phyloP scores from a whole-genome alignment of 371 early-diverging fungal species.

The Smittium culicis region DNA sequence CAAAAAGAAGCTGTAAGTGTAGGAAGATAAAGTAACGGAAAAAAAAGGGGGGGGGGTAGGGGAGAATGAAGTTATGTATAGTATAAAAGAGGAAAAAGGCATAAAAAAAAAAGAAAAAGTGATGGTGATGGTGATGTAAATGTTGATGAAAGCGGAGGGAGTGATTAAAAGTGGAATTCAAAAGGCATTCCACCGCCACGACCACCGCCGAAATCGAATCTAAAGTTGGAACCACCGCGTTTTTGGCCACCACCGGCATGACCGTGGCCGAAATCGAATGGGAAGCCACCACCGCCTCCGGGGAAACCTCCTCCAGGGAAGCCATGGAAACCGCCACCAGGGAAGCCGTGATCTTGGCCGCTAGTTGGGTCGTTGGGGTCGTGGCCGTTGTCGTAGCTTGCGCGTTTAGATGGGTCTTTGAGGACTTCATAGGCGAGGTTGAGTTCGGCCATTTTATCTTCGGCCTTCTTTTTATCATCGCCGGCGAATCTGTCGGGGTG shows the following conservation, averaged over 20 bases:
- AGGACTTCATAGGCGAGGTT: slow-evolving; percentile 88
- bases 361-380: slow-evolving; percentile 80
- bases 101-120: too few relatives aligned
- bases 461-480: slow-evolving; percentile 59
- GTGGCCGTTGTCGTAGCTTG: slow-evolving; percentile 74
- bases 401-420: slow-evolving; percentile 55
- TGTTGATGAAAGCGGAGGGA: too few relatives aligned
- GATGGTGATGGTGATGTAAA: too few relatives aligned
- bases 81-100: too few relatives aligned
- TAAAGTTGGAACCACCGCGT: not conserved
- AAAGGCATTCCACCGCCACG: too few relatives aligned
- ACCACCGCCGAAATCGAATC: not conserved
- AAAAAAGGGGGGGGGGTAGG: too few relatives aligned
- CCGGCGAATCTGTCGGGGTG: slow-evolving; percentile 86
- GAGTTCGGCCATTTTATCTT: slow-evolving; percentile 80
- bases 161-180: too few relatives aligned
- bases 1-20: too few relatives aligned
- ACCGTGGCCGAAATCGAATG: too few relatives aligned
- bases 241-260: not conserved
- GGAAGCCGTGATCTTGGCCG: slow-evolving; percentile 14
- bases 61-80: too few relatives aligned
- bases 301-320: slow-evolving; percentile 32
- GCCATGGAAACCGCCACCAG: slow-evolving; percentile 35
- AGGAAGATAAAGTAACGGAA: too few relatives aligned
- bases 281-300: not conserved